Base-by-base conservation (phyloP, 1,284 basidiomycete genomes). In the Tilletia walkeri region DNA sequence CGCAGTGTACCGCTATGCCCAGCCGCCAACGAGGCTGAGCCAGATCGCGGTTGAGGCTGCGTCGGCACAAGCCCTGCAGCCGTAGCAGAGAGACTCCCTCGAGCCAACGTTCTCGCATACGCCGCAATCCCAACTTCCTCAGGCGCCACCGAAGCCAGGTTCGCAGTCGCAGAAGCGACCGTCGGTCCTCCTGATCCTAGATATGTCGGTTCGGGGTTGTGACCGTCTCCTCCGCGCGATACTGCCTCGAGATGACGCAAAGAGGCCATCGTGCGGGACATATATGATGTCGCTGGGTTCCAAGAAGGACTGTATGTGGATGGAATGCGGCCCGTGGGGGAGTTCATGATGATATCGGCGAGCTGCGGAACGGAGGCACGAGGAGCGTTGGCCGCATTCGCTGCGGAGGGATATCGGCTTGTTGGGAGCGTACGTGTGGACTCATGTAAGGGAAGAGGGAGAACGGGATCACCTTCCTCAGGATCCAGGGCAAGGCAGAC, bases 401-500 rank as follows among this genome's bases (percentile, higher is more conserved):
- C 10, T 6, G 41, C 48, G 6, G 41, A 7, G 56, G 36, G 30
- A 18, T 36, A 54, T 49, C 56, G 50, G 24, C 20, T n/a, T 39
- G 53, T 49, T 12, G 59, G 30, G 16, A 36, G 36, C 36, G 9
- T 50, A 18, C 47, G 34, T 24, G 49, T n/a, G 38, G n/a, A 20
- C 63, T 65, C 39, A 10, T 39, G 63, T n/a, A 16, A 10, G 30
- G 39, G 63, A 18, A 45, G 24, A 6, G 39, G 63, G 0, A 65
- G 36, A 5, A 65, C 38, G 4, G 45, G 38, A 53, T 67, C 66
- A 1, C 20, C 56, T 36, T 41, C 48, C 5, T 67, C 66, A n/a
- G 49, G 24, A 2, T 77, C 78, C 4, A 92, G 88, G 81, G 91
- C 90, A 53, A 93, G 89, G 80, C 91, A 91, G 76, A 92, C 88